Conservation (phyloP, 208 protist species). For the Crithidia sp. region DNA sequence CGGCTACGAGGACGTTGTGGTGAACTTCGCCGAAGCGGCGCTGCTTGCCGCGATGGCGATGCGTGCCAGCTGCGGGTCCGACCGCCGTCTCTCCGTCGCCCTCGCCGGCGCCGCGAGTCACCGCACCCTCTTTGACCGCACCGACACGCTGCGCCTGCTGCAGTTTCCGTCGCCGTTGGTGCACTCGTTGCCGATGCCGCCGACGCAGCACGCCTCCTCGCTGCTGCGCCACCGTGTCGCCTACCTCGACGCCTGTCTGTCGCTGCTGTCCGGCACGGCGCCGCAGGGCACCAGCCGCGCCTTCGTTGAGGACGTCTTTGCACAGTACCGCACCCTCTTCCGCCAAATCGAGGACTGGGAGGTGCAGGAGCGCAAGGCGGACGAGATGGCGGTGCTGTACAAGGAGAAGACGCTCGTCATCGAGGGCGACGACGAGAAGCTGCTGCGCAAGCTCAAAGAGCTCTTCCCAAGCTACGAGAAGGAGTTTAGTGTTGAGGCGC, state of each 20-base stretch:
- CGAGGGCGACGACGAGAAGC: constrained; percentile 92
- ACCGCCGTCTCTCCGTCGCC: constrained; percentile 12
- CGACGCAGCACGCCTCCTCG: constrained; percentile 18
- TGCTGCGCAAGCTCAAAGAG: constrained; percentile 82
- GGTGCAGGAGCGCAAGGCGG: constrained; percentile 66
- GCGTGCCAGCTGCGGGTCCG: constrained; percentile 46
- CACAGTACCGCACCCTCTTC: constrained; percentile 71
- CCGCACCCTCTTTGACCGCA: constrained; percentile 44
- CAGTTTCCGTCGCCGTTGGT: constrained; percentile 56
- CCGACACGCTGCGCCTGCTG: constrained; percentile 63
- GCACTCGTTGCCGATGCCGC: constrained; percentile 40
- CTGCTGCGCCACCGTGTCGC: constrained; percentile 62
- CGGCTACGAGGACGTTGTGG: constrained; percentile 89
- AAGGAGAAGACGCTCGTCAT: constrained; percentile 91
- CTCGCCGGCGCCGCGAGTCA: constrained; percentile 2
- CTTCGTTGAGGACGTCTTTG: constrained; percentile 73
- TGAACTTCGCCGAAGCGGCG: constrained; percentile 82
- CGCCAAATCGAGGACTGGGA: constrained; percentile 77
- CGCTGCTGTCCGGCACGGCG: constrained; percentile 50
- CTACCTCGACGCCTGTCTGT: constrained; percentile 83
- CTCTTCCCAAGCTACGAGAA: constrained; percentile 95
- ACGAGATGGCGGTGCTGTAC: constrained; percentile 91
- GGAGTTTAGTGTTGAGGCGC: constrained; percentile 75
- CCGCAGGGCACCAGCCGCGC: constrained; percentile 53
- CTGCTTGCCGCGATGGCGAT: constrained; percentile 72